phyloP scores from a whole-genome alignment of 2,329 filamentous ascomycete genomes.

The Fusarium piperis region DNA sequence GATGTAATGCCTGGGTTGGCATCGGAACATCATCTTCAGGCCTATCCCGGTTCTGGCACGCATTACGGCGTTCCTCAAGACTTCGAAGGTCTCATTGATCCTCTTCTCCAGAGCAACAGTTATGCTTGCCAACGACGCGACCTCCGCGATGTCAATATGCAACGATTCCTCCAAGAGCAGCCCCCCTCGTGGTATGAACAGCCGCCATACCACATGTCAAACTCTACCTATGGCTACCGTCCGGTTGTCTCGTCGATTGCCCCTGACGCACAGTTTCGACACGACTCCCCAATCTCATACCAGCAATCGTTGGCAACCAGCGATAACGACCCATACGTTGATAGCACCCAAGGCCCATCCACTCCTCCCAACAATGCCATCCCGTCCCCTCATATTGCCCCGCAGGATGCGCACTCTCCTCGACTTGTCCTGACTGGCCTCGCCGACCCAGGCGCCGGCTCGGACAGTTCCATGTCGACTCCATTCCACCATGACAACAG shows the following conservation, averaged over 20 bases:
- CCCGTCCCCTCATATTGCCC: constrained; percentile 16
- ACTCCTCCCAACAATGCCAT: constrained; percentile 28
- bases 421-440: constrained; percentile 18
- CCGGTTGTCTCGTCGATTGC: constrained; percentile 2
- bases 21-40: background rate
- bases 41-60: background rate
- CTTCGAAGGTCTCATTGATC: constrained; percentile 19
- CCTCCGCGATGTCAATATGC: constrained; percentile 9
- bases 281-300: constrained; percentile 31
- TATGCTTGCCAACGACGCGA: background rate
- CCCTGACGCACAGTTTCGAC: constrained; percentile 8
- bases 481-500: background rate
- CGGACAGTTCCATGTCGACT: constrained; percentile 1
- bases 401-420: constrained; percentile 19
- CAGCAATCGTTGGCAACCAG: constrained; percentile 26
- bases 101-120: constrained; percentile 10
- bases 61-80: constrained; percentile 5
- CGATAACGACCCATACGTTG: constrained; percentile 25
- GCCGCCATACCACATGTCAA: background rate
- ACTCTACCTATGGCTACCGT: background rate
- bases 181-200: constrained; percentile 2
- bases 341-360: constrained; percentile 26
- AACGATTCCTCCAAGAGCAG: constrained; percentile 28
- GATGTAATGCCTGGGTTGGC: background rate
- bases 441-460: constrained; percentile 1